Percentiles rank a stretch among this genome's conserved stretches.
Conservation (phyloP, 106 monocot genomes). For the Amphibolis antarctica region DNA sequence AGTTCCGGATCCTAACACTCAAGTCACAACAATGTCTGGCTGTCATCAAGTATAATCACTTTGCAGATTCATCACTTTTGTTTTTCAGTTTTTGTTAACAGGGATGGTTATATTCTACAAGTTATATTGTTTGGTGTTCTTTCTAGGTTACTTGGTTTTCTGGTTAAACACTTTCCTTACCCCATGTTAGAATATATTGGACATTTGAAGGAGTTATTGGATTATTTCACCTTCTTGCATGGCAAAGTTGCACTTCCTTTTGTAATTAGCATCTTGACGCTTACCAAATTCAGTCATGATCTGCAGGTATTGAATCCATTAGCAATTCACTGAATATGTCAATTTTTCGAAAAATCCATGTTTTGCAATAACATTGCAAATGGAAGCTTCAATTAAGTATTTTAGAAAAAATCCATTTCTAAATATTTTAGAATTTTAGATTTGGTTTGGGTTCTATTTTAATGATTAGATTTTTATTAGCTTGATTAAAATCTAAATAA, state of each 20-base stretch:
- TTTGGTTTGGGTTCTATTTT: no score
- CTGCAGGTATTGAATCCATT: conserved; percentile 45
- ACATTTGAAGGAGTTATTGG: conserved; percentile 79
- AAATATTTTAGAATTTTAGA: no score
- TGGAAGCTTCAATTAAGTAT: no score
- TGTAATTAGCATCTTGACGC: conserved; percentile 46
- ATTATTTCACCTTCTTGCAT: conserved; percentile 84
- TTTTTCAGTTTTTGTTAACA: background rate
- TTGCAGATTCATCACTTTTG: background rate
- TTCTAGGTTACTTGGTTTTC: conserved; percentile 53
- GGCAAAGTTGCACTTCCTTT: conserved; percentile 43
- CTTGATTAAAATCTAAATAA: no score
- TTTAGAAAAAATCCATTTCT: no score
- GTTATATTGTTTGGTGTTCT: conserved; percentile 1
- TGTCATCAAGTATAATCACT: conserved; percentile 48
- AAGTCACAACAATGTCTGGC: conserved; percentile 51
- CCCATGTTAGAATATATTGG: conserved; percentile 63
- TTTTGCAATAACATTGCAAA: no score
- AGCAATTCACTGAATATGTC: background rate
- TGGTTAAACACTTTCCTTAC: conserved; percentile 51
- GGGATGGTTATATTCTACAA: background rate
- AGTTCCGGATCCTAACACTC: conserved; percentile 62
- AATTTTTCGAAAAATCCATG: no score
- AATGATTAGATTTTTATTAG: no score
- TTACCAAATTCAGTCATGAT: conserved; percentile 60